Evolutionary conservation across 192 early-diverging fungal genomes (phyloP).

Genomic region (Tieghemiomyces parasiticus): DNA sequence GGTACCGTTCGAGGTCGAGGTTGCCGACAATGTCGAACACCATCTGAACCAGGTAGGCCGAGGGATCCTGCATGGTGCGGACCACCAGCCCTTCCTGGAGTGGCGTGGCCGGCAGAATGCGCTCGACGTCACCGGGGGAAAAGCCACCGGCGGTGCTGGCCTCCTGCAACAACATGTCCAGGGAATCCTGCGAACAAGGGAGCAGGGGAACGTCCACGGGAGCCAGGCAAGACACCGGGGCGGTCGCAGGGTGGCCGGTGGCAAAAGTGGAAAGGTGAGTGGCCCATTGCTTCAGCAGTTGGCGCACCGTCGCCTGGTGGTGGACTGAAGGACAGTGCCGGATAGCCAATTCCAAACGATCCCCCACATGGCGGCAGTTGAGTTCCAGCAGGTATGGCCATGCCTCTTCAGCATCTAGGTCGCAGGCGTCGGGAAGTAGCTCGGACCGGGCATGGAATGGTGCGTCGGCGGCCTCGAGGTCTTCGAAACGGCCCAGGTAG

Average conservation of each 20-base stretch:
- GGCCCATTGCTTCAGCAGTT: not conserved
- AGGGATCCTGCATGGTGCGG: not conserved
- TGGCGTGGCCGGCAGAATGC: not conserved
- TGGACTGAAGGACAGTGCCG: not conserved
- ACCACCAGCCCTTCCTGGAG: conserved; percentile 1
- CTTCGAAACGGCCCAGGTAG: not conserved
- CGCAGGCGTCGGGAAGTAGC: not conserved
- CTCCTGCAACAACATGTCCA: not conserved
- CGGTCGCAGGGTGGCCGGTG: not conserved
- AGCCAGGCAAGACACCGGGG: not conserved
- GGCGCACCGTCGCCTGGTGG: not conserved
- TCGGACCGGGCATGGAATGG: not conserved
- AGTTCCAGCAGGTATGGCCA: not conserved
- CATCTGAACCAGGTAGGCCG: not conserved
- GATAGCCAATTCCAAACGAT: not conserved
- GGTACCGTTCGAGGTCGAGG: not conserved
- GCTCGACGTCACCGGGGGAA: not conserved
- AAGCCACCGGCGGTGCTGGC: not conserved
- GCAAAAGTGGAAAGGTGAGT: not conserved
- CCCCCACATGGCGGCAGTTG: not conserved
- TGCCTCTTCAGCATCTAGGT: not conserved
- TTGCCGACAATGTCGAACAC: not conserved
- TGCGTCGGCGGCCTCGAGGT: not conserved
- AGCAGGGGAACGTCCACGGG: not conserved
- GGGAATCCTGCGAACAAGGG: not conserved